phyloP scores from a whole-genome alignment of 2,329 filamentous ascomycete species.

The Raffaelea arxii region DNA sequence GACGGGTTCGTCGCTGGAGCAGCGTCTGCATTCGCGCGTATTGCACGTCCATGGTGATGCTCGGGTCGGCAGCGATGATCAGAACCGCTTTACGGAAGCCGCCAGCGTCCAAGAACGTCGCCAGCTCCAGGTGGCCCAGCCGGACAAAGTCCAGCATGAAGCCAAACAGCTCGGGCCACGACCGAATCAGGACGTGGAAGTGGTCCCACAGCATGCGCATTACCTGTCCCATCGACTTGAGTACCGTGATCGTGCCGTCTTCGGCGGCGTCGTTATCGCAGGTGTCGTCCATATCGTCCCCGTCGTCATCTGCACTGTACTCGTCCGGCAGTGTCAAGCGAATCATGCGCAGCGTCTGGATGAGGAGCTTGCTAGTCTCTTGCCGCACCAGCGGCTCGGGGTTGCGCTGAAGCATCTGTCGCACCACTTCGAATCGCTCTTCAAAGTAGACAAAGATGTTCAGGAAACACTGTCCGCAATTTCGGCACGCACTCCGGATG shows the following conservation, averaged over 20 bases:
- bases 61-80: conserved; percentile 50
- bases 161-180: conserved; percentile 71
- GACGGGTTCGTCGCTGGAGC: conserved; percentile 42
- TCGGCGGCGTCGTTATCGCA: not conserved
- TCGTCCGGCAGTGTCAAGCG: conserved; percentile 34
- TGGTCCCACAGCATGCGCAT: conserved; percentile 49
- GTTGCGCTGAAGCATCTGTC: conserved; percentile 55
- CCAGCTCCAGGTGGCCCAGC: conserved; percentile 49
- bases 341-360: conserved; percentile 42
- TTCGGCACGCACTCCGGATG: conserved; percentile 37
- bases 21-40: conserved; percentile 45
- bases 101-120: conserved; percentile 47
- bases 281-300: conserved; percentile 16
- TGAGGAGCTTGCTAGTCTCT: conserved; percentile 39
- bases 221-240: conserved; percentile 31
- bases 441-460: conserved; percentile 53
- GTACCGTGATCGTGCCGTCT: conserved; percentile 14
- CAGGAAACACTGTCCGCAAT: conserved; percentile 45
- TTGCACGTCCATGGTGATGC: conserved; percentile 39
- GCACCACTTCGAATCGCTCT: conserved; percentile 44
- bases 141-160: conserved; percentile 57
- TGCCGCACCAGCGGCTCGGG: conserved; percentile 45
- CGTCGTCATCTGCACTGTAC: conserved; percentile 30
- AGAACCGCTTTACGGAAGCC: conserved; percentile 50
- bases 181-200: conserved; percentile 52